Percentiles rank a stretch among this genome's conserved stretches.
These are phyloP conservation scores for Cornus kousa DNA, from an alignment of 148 eudicot genomes.

Conservation along the genomic window DNA sequence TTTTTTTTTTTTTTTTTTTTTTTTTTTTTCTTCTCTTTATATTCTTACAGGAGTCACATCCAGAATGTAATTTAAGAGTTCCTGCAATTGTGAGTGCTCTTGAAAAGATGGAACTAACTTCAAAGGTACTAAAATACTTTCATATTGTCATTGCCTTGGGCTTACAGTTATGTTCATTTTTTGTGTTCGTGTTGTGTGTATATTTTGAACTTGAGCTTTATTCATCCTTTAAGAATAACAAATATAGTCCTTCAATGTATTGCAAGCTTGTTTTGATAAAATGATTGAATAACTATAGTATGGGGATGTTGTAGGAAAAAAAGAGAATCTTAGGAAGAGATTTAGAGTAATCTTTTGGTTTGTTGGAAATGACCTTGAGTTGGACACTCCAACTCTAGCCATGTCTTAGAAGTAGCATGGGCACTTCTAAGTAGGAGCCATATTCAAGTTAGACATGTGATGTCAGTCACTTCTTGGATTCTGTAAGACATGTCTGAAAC, in stretches of 20 bases:
- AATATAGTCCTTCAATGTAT: background rate
- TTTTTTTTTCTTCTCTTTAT: background rate
- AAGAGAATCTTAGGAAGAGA: no score
- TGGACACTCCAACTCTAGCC: no score
- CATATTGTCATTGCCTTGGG: background rate
- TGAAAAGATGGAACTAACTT: slow-evolving; percentile 70
- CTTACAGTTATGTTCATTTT: background rate
- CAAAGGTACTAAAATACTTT: slow-evolving; percentile 49
- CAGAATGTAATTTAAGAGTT: slow-evolving; percentile 89
- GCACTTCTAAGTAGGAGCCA: no score
- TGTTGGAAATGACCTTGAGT: no score
- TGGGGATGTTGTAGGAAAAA: background rate
- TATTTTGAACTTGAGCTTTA: background rate
- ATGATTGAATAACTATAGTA: background rate
- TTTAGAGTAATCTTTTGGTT: no score
- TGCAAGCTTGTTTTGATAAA: no score
- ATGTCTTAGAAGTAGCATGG: no score
- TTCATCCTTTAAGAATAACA: background rate
- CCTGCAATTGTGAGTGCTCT: slow-evolving; percentile 80
- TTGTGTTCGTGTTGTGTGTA: background rate
- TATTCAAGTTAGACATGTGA: no score
- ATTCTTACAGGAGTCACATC: slow-evolving; percentile 67
- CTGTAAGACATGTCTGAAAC: no score
- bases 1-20: background rate
- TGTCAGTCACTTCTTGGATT: no score